Conservation (phyloP, 192 early-diverging fungal species). For the Backusella morwellensis region DNA sequence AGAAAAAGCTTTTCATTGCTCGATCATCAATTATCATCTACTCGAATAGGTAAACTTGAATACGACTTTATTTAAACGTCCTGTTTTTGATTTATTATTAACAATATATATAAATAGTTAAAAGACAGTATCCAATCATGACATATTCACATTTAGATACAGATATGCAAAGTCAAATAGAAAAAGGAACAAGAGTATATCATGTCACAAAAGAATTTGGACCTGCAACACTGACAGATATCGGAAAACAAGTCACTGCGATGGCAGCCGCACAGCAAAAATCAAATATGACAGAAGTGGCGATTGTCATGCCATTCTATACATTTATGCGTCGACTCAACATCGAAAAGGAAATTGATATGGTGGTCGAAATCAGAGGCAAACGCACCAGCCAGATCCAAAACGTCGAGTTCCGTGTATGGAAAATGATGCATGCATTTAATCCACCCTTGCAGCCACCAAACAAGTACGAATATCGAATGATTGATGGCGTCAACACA, state of each 20-base stretch:
- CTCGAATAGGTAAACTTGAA: slow-evolving; percentile 24
- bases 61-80: not conserved
- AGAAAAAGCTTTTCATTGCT: slow-evolving; percentile 16
- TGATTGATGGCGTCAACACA: slow-evolving; percentile 8
- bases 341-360: slow-evolving; percentile 27
- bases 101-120: slow-evolving; percentile 20
- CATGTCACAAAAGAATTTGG: slow-evolving; percentile 61
- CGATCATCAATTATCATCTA: slow-evolving; percentile 15
- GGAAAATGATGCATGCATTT: slow-evolving; percentile 29
- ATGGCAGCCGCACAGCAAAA: slow-evolving; percentile 46
- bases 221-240: slow-evolving; percentile 42
- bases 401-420: slow-evolving; percentile 40
- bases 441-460: slow-evolving; percentile 14
- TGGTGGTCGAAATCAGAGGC: slow-evolving; percentile 43
- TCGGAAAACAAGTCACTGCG: slow-evolving; percentile 53
- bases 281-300: slow-evolving; percentile 36
- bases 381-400: slow-evolving; percentile 21
- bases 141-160: slow-evolving; percentile 46
- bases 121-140: slow-evolving; percentile 43
- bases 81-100: no score
- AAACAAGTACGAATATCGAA: slow-evolving; percentile 9
- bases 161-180: slow-evolving; percentile 19
- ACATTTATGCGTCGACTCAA: slow-evolving; percentile 38
- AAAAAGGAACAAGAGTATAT: slow-evolving; percentile 45
- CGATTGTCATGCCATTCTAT: slow-evolving; percentile 55